These are phyloP conservation scores for Peribolospora kevripleyi DNA, from an alignment of 768 basidiomycete genomes.

Conservation along the genomic window DNA sequence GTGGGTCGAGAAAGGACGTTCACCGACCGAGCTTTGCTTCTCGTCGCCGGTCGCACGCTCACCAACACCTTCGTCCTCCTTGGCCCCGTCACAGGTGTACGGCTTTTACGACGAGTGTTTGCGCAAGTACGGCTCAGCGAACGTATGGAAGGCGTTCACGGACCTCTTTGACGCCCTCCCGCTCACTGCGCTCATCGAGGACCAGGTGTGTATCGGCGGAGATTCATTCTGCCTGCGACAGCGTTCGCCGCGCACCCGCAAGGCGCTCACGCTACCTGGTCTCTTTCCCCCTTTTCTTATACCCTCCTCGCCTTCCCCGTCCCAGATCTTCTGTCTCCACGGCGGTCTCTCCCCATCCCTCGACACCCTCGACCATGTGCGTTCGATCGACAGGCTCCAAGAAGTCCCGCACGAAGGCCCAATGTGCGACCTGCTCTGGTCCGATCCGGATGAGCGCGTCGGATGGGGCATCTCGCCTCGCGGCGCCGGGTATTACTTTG, in stretches of 20 bases:
- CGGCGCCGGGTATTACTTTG: not conserved
- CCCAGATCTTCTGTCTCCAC: not conserved
- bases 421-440: not conserved
- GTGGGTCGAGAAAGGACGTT: too few relatives aligned
- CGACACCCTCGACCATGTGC: not conserved
- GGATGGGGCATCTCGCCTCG: not conserved
- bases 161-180: conserved; percentile 87
- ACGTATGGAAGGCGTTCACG: not conserved
- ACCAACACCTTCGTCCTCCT: too few relatives aligned
- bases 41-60: too few relatives aligned
- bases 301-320: not conserved
- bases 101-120: not conserved
- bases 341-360: not conserved
- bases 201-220: conserved; percentile 85
- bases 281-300: not conserved
- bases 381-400: not conserved
- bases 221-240: conserved; percentile 16
- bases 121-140: not conserved
- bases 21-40: too few relatives aligned
- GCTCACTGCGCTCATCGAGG: conserved; percentile 90
- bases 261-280: not conserved
- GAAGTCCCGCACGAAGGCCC: not conserved
- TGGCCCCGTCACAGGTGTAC: conserved; percentile 24
- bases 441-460: not conserved
- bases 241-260: too few relatives aligned